Percentiles rank a stretch among this genome's conserved stretches.
phyloP scores from a whole-genome alignment of 2,329 filamentous ascomycete genomes.

The Cladophialophora psammophila region DNA sequence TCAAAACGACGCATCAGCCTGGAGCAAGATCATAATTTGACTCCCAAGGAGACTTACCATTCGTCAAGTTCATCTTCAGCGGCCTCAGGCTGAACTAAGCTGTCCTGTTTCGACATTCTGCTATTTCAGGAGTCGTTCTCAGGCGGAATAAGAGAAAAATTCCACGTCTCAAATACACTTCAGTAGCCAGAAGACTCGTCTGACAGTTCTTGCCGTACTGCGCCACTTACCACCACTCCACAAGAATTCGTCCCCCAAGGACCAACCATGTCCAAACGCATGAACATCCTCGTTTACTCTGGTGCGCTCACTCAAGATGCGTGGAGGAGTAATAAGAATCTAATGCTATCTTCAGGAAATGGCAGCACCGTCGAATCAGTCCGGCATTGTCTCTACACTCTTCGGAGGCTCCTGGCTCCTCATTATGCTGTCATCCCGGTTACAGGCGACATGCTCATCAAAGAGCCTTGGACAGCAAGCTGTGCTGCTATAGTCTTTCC shows the following conservation, averaged over 20 bases:
- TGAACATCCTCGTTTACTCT: constrained; percentile 94
- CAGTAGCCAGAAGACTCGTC: constrained; percentile 4
- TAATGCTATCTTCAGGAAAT: constrained; percentile 64
- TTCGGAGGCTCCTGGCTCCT: constrained; percentile 83
- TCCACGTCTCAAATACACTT: constrained; percentile 7
- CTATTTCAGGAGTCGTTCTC: constrained; percentile 12
- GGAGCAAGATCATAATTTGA: constrained; percentile 14
- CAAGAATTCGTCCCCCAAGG: constrained; percentile 20
- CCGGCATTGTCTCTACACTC: constrained; percentile 83
- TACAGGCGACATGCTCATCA: constrained; percentile 77
- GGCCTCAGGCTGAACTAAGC: constrained; percentile 53
- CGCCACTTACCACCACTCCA: constrained; percentile 4
- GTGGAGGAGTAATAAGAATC: constrained; percentile 42
- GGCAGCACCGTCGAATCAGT: constrained; percentile 89
- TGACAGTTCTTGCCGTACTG: constrained; percentile 7
- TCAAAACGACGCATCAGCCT: constrained; percentile 2
- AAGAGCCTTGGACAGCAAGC: constrained; percentile 87
- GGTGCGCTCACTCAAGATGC: constrained; percentile 61
- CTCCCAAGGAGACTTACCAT: constrained; percentile 66
- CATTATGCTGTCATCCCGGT: constrained; percentile 93
- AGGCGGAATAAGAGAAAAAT: constrained; percentile 25
- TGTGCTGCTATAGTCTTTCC: constrained; percentile 92
- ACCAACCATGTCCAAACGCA: constrained; percentile 68
- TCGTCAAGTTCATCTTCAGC: constrained; percentile 92
- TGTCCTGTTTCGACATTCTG: constrained; percentile 66